Conservation (phyloP, 73 alveolate genomes). For the Blepharisma japonicum region DNA sequence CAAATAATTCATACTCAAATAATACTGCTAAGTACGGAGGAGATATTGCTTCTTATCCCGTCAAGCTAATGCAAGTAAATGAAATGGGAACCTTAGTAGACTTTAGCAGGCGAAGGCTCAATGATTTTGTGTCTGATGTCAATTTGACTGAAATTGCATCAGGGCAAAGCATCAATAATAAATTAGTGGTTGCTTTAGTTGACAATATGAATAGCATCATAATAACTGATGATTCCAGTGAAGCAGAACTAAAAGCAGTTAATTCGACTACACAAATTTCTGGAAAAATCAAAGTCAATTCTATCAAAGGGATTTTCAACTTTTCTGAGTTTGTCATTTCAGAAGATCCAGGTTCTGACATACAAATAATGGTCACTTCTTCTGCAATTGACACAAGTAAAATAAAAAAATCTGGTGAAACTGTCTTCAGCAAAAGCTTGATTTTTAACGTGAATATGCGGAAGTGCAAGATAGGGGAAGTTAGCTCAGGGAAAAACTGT, state of each 20-base stretch:
- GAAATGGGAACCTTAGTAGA: too few species aligned
- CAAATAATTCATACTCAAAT: not conserved
- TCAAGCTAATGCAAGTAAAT: too few species aligned
- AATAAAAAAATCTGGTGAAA: not conserved
- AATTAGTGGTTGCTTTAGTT: too few species aligned
- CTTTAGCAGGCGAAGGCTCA: too few species aligned
- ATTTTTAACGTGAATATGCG: not conserved
- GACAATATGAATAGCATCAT: too few species aligned
- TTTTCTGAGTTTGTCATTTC: not conserved
- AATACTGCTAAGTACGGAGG: constrained; percentile 41
- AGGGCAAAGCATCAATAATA: too few species aligned
- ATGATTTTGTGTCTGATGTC: too few species aligned
- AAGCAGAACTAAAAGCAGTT: too few species aligned
- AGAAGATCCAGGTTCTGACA: not conserved
- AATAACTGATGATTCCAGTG: not conserved
- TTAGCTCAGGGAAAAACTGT: not conserved
- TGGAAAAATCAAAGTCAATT: not conserved
- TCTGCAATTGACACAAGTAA: not conserved
- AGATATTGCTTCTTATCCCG: constrained; percentile 36
- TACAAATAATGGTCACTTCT: not conserved
- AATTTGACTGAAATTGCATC: too few species aligned
- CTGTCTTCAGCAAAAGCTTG: not conserved
- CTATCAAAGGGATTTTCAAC: not conserved
- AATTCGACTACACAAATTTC: too few species aligned
- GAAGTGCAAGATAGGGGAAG: not conserved